Conservation (phyloP, 306 rosid genomes). For the Corylus heterophylla region DNA sequence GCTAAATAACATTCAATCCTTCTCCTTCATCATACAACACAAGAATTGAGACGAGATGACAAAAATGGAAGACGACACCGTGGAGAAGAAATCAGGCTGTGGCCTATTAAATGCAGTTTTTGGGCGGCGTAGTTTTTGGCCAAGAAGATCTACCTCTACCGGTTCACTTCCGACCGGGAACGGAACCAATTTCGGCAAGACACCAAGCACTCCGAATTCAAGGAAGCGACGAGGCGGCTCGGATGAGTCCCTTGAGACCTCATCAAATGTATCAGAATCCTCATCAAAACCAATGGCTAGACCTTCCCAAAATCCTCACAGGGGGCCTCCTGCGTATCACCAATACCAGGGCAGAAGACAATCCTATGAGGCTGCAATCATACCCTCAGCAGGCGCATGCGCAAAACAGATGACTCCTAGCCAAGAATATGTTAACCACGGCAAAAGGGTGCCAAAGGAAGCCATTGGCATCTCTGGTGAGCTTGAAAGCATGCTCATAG, state of each 20-base stretch:
- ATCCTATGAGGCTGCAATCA: slow-evolving; percentile 1
- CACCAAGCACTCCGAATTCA: slow-evolving; percentile 31
- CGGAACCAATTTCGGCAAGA: slow-evolving; percentile 31
- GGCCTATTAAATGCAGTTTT: slow-evolving; percentile 68
- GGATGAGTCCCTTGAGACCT: slow-evolving; percentile 13
- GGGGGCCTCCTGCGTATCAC: slow-evolving; percentile 12
- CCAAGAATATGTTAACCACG: slow-evolving; percentile 60
- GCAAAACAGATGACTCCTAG: slow-evolving; percentile 15
- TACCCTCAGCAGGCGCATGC: slow-evolving; percentile 7
- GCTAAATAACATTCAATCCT: not conserved
- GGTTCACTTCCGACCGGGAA: slow-evolving; percentile 26
- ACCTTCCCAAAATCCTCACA: slow-evolving; percentile 26
- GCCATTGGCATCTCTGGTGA: slow-evolving; percentile 78
- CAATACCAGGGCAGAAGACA: slow-evolving; percentile 18
- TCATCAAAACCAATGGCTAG: slow-evolving; percentile 26
- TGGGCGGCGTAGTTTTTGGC: slow-evolving; percentile 44
- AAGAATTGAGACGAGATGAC: not conserved
- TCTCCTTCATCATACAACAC: not conserved
- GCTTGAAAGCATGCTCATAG: slow-evolving; percentile 72
- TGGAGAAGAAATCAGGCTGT: slow-evolving; percentile 63
- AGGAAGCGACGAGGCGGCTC: slow-evolving; percentile 46
- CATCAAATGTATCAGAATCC: slow-evolving; percentile 13
- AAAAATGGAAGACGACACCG: slow-evolving; percentile 61
- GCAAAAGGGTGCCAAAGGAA: slow-evolving; percentile 68
- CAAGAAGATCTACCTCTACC: slow-evolving; percentile 35